phyloP scores from a whole-genome alignment of 768 basidiomycete genomes.

The Phanerochaete sordida region DNA sequence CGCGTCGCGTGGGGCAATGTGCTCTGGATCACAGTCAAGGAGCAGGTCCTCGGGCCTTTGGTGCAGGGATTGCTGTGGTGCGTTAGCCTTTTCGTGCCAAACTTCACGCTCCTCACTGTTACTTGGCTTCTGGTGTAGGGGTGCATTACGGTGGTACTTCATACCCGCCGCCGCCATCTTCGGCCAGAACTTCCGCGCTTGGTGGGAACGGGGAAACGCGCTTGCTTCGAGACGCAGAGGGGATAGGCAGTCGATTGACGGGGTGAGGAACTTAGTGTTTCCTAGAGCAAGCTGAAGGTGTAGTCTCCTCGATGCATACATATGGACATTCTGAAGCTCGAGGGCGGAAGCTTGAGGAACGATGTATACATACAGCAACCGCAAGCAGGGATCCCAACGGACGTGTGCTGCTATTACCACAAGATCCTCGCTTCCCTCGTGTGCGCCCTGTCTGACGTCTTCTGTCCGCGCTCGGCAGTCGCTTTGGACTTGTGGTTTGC shows the following conservation, averaged over 20 bases:
- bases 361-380: too few relatives aligned
- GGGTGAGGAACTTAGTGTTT: constrained; percentile 3
- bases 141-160: not conserved
- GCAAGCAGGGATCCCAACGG: too few relatives aligned
- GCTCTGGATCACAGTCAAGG: constrained; percentile 59
- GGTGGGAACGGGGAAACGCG: constrained; percentile 10
- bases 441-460: too few relatives aligned
- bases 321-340: not conserved
- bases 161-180: not conserved
- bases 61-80: constrained; percentile 68
- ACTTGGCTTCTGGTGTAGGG: constrained; percentile 1
- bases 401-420: too few relatives aligned
- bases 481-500: too few relatives aligned
- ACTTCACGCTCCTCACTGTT: not conserved
- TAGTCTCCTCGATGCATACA: not conserved
- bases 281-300: not conserved
- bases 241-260: constrained; percentile 1
- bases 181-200: constrained; percentile 1
- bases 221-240: not conserved
- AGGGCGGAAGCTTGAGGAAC: too few relatives aligned
- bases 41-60: constrained; percentile 67
- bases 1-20: constrained; percentile 52
- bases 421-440: too few relatives aligned
- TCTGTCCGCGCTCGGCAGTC: too few relatives aligned
- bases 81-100: constrained; percentile 18